A percentile compares a stretch with the other conserved stretches of the same genome.
phyloP scores from a whole-genome alignment of 352 stramenopile species.

The Globisporangium uncinulatum region DNA sequence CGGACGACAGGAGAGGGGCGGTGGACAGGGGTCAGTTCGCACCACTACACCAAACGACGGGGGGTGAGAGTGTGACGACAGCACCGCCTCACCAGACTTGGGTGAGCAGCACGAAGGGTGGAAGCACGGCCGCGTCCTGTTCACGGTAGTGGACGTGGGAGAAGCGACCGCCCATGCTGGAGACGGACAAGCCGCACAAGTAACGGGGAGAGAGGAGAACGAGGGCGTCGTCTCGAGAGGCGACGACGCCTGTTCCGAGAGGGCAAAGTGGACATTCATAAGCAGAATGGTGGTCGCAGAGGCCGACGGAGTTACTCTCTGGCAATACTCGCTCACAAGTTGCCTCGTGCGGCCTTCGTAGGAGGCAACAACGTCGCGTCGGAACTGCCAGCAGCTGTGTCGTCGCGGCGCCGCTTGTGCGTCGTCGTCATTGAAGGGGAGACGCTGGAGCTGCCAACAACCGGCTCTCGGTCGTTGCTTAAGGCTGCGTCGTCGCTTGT shows the following conservation, averaged over 20 bases:
- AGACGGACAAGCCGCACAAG: no score
- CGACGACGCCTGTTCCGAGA: no score
- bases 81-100: conserved; percentile 50
- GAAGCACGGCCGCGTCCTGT: conserved; percentile 55
- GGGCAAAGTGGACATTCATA: no score
- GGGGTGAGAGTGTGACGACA: background rate
- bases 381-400: background rate
- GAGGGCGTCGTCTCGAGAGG: no score
- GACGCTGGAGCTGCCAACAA: conserved; percentile 10
- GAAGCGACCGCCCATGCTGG: conserved; percentile 59
- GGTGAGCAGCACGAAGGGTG: conserved; percentile 56
- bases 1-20: background rate
- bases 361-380: background rate
- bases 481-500: background rate
- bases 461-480: background rate
- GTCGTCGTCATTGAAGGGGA: conserved; percentile 3
- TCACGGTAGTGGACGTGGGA: conserved; percentile 72
- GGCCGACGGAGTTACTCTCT: no score
- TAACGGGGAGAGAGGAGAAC: no score
- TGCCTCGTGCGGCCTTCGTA: conserved; percentile 2
- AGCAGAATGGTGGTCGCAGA: no score
- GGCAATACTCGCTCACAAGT: no score
- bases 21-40: background rate
- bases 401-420: conserved; percentile 5
- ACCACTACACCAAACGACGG: no score